Percentiles rank a stretch among this genome's conserved stretches.
These are phyloP conservation scores for Phytophthora foliorum DNA, from an alignment of 352 stramenopile genomes.

Conservation along the genomic window DNA sequence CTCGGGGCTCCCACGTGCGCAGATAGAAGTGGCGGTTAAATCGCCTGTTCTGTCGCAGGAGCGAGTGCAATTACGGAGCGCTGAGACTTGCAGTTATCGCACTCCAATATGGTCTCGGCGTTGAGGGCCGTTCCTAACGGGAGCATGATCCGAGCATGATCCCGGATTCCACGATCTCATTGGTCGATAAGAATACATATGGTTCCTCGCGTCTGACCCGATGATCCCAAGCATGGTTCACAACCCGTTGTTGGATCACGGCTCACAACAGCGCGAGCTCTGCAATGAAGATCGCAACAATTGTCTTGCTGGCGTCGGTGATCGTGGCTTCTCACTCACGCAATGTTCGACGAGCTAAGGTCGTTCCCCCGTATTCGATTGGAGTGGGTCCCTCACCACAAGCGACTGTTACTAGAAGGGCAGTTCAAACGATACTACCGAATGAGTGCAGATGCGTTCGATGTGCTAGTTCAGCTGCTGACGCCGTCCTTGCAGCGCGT, in stretches of 20 bases:
- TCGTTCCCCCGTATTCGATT: not conserved
- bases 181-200: slow-evolving; percentile 11
- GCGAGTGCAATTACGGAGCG: too few species aligned
- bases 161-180: not conserved
- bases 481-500: not conserved
- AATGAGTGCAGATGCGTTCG: slow-evolving; percentile 3
- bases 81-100: too few species aligned
- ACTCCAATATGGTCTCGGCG: too few species aligned
- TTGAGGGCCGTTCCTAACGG: slow-evolving; percentile 12
- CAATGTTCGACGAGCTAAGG: not conserved
- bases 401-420: not conserved
- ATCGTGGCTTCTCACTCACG: too few species aligned
- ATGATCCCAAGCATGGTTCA: too few species aligned
- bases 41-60: too few species aligned
- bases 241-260: too few species aligned
- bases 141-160: slow-evolving; percentile 1
- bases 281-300: too few species aligned
- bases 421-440: slow-evolving; percentile 11
- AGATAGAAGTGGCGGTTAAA: too few species aligned
- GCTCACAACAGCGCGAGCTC: too few species aligned
- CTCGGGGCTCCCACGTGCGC: too few species aligned
- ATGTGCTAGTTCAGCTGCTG: not conserved
- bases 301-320: too few species aligned
- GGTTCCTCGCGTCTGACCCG: not conserved
- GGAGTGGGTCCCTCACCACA: slow-evolving; percentile 5